A percentile compares a stretch with the other conserved stretches of the same genome.
phyloP scores from a whole-genome alignment of 129 eudicot species.

The Escallonia herrerae region DNA sequence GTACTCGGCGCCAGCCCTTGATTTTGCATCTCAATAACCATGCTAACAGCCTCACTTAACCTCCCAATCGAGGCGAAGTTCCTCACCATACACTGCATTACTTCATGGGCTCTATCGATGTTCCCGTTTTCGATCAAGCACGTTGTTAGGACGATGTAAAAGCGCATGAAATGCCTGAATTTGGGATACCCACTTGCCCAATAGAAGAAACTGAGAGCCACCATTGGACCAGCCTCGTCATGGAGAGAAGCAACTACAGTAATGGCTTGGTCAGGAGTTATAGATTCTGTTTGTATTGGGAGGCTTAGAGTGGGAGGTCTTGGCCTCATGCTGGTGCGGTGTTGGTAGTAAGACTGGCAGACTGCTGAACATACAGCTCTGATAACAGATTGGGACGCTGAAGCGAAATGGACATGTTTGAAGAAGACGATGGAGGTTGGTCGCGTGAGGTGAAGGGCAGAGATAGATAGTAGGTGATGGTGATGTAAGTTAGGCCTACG shows the following conservation, averaged over 20 bases:
- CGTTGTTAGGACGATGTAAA: slow-evolving; percentile 58
- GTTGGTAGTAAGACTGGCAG: slow-evolving; percentile 61
- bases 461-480: not conserved
- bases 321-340: slow-evolving; percentile 42
- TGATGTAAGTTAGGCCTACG: not conserved
- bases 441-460: slow-evolving; percentile 12
- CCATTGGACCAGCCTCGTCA: slow-evolving; percentile 87
- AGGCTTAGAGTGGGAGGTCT: slow-evolving; percentile 46
- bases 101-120: slow-evolving; percentile 66
- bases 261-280: slow-evolving; percentile 66
- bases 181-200: slow-evolving; percentile 57
- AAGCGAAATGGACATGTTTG: slow-evolving; percentile 18
- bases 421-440: not conserved
- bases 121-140: slow-evolving; percentile 65
- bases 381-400: slow-evolving; percentile 46
- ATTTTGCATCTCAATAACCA: slow-evolving; percentile 71
- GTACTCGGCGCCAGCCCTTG: slow-evolving; percentile 63
- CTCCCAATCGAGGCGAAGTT: slow-evolving; percentile 63
- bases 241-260: slow-evolving; percentile 74
- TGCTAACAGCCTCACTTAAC: slow-evolving; percentile 72
- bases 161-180: slow-evolving; percentile 60
- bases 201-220: slow-evolving; percentile 77
- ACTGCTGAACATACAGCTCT: slow-evolving; percentile 56
- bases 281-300: slow-evolving; percentile 31
- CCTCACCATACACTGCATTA: slow-evolving; percentile 65